phyloP scores from a whole-genome alignment of 2,329 filamentous ascomycete species.

The Arthrobotrys entomopaga region DNA sequence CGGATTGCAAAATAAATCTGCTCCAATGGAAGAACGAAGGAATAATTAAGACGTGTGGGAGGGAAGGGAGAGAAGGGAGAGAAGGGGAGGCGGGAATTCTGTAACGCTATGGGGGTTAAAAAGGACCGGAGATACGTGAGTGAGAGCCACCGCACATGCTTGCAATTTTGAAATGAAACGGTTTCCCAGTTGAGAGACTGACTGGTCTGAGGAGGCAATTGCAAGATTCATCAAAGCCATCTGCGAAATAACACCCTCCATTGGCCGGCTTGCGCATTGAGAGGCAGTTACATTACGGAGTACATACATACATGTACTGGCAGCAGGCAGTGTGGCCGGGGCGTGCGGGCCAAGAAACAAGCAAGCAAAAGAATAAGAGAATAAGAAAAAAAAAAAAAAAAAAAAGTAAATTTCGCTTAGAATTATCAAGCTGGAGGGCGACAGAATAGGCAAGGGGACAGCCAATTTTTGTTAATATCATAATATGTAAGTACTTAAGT shows the following conservation, averaged over 20 bases:
- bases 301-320: too few relatives aligned
- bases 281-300: too few relatives aligned
- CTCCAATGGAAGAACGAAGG: conserved; percentile 21
- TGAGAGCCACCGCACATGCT: not conserved
- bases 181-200: conserved; percentile 18
- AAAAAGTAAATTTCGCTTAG: conserved; percentile 44
- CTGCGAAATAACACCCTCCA: conserved; percentile 15
- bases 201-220: conserved; percentile 36
- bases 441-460: conserved; percentile 26
- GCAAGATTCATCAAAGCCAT: conserved; percentile 5
- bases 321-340: too few relatives aligned
- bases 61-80: conserved; percentile 26
- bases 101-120: conserved; percentile 54
- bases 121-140: conserved; percentile 33
- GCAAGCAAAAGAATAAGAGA: conserved; percentile 16
- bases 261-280: conserved; percentile 7
- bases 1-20: too few relatives aligned
- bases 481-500: too few relatives aligned
- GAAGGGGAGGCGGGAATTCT: conserved; percentile 25
- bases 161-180: conserved; percentile 43
- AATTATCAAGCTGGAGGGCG: conserved; percentile 5
- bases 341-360: conserved; percentile 42
- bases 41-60: not conserved
- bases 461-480: too few relatives aligned
- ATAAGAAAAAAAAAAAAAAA: conserved; percentile 31